Conservation (phyloP, 164 flowering plant species). For the Macadamia tetraphylla region DNA sequence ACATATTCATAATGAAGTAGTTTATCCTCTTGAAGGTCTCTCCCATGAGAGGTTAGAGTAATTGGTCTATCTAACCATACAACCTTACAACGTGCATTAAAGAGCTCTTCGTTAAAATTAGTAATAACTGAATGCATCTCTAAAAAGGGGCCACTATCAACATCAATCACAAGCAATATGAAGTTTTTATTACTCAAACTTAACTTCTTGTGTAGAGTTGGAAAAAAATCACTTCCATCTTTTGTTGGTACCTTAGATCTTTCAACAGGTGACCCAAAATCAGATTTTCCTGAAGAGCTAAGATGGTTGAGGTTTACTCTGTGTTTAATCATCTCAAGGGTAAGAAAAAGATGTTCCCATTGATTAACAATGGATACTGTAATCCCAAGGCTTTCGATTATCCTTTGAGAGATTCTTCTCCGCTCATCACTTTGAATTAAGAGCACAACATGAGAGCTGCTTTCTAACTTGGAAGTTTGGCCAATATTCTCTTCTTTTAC, state of each 20-base stretch:
- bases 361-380: conserved; percentile 31
- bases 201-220: background rate
- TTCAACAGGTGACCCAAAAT: conserved; percentile 4
- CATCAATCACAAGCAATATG: conserved; percentile 17
- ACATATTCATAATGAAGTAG: conserved; percentile 17
- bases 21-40: background rate
- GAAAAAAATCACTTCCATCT: background rate
- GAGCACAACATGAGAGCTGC: conserved; percentile 36
- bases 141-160: conserved; percentile 2
- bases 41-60: background rate
- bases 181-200: conserved; percentile 5
- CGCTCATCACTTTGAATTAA: conserved; percentile 43
- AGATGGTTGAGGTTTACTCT: conserved; percentile 11
- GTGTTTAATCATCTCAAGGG: conserved; percentile 33
- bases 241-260: conserved; percentile 8
- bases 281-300: conserved; percentile 24
- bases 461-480: conserved; percentile 16
- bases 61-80: conserved; percentile 30
- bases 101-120: conserved; percentile 5
- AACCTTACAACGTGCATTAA: conserved; percentile 18
- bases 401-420: conserved; percentile 31
- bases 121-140: conserved; percentile 12
- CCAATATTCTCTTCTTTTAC: conserved; percentile 4
- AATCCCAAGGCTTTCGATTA: conserved; percentile 42
- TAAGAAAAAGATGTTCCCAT: conserved; percentile 28